Base-by-base conservation (phyloP, 1,284 basidiomycete species). In the Fistulinella cinereoalba region DNA sequence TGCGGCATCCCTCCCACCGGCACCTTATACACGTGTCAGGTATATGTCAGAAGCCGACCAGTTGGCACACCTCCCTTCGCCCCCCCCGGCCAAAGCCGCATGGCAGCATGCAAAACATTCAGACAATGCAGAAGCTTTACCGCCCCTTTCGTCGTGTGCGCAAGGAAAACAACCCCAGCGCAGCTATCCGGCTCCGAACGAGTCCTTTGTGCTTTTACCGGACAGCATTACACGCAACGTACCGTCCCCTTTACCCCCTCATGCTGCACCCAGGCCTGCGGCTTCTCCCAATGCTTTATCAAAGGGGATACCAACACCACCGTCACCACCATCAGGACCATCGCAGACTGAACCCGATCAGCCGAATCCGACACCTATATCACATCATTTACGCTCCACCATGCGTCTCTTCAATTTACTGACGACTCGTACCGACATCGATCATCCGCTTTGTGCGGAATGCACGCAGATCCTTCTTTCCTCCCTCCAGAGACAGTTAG, bases 381-480 rank as follows among this genome's bases (percentile, higher is more conserved):
- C 88, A 27, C 85, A 88, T 63, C 87, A 87, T 59, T 70, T 89
- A 41, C 82, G 83, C 47, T 86, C 85, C 28, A 83, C 85, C 43
- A 73, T 77, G 55, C 81, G 81, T 27, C 75, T 96, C 27, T 88
- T 94, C 62, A 82, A 86, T 58, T 69, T 94, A 34, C 74, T 95
- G 22, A 89, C 89, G 4, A 81, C 82, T 41, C 76, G 84, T 34
- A 89, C 91, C 40, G 87, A 91, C 36, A 80, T 97, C 43, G 92
- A 96, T 65, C 96, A 99, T 66, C 97, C 97, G 3, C 77, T 99
- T 10, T 99, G 97, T 65, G 82, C 87, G 1, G 93, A 97, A 61
- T 99, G 97, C 67, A 92, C 94, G 3, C 85, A 90, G 58, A 79
- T 88, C 44, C 71, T 97, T 37, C 79, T 96, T 37, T 75, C 76